These are phyloP conservation scores for Epichloe bromicola DNA, from an alignment of 2,329 filamentous ascomycete species.

Conservation along the genomic window DNA sequence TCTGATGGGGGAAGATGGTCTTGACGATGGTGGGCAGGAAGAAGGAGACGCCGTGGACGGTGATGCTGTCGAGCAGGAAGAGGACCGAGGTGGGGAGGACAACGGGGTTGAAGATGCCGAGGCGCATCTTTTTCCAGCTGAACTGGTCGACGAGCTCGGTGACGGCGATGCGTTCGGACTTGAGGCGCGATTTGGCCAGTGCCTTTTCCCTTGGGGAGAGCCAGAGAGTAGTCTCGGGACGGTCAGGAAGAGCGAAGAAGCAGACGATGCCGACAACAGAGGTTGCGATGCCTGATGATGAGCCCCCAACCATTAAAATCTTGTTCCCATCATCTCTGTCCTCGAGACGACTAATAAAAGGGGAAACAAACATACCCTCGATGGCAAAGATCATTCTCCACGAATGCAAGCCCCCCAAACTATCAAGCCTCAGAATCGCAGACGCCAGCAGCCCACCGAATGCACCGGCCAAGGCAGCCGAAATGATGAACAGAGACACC, in stretches of 20 bases:
- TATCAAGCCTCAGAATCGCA: slow-evolving; percentile 45
- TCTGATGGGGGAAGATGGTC: slow-evolving; percentile 49
- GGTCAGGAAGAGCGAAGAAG: slow-evolving; percentile 52
- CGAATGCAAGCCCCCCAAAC: slow-evolving; percentile 38
- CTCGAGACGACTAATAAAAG: background rate
- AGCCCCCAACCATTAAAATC: background rate
- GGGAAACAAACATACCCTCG: slow-evolving; percentile 24
- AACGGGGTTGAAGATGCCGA: slow-evolving; percentile 52
- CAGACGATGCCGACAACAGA: slow-evolving; percentile 37
- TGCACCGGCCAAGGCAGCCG: slow-evolving; percentile 51
- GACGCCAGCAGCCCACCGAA: slow-evolving; percentile 53
- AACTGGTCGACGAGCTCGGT: slow-evolving; percentile 45
- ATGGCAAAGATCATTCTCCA: slow-evolving; percentile 64
- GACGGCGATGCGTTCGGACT: slow-evolving; percentile 40
- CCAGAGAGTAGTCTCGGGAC: slow-evolving; percentile 53
- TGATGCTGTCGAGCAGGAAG: slow-evolving; percentile 55
- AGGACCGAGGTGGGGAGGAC: slow-evolving; percentile 35
- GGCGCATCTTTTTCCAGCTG: slow-evolving; percentile 43
- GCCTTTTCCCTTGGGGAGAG: slow-evolving; percentile 49
- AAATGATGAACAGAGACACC: slow-evolving; percentile 50
- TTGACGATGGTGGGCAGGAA: slow-evolving; percentile 59
- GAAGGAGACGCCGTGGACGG: slow-evolving; percentile 59
- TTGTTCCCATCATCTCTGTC: background rate
- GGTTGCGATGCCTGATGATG: slow-evolving; percentile 39
- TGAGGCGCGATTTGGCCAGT: slow-evolving; percentile 48